Percentiles rank a stretch among this genome's conserved stretches.
Conservation (phyloP, 768 basidiomycete genomes). For the Rhizopogon rudus region DNA sequence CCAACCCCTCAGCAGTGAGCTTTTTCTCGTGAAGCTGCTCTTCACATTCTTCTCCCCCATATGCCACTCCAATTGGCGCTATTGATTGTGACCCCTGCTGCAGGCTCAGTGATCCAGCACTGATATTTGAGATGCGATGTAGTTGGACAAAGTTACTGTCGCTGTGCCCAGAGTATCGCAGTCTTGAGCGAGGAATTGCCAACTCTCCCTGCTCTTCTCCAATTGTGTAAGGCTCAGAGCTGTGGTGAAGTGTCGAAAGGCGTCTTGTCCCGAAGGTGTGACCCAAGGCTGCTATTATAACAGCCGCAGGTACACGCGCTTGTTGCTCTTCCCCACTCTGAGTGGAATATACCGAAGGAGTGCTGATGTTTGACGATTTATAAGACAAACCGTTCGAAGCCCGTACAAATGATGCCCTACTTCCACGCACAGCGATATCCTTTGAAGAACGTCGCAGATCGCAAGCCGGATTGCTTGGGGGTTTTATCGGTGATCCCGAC, state of each 20-base stretch:
- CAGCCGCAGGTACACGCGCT: conserved; percentile 24
- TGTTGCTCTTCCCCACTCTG: conserved; percentile 33
- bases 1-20: not conserved
- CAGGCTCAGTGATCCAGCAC: conserved; percentile 17
- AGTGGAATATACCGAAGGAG: conserved; percentile 32
- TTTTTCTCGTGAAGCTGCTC: not conserved
- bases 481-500: not conserved
- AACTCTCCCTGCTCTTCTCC: not conserved
- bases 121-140: conserved; percentile 26
- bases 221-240: conserved; percentile 12
- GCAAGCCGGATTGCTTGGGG: not conserved
- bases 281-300: conserved; percentile 35
- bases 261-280: conserved; percentile 15
- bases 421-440: not conserved
- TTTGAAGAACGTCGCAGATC: not conserved
- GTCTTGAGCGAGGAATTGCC: not conserved
- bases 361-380: conserved; percentile 27
- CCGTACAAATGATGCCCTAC: not conserved
- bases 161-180: not conserved
- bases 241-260: conserved; percentile 10
- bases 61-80: conserved; percentile 19
- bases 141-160: not conserved
- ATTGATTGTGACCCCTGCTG: conserved; percentile 9
- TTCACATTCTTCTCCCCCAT: conserved; percentile 20
- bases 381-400: conserved; percentile 2